These are phyloP conservation scores for Halenospora varia DNA, from an alignment of 495 filamentous ascomycete species.

Conservation along the genomic window DNA sequence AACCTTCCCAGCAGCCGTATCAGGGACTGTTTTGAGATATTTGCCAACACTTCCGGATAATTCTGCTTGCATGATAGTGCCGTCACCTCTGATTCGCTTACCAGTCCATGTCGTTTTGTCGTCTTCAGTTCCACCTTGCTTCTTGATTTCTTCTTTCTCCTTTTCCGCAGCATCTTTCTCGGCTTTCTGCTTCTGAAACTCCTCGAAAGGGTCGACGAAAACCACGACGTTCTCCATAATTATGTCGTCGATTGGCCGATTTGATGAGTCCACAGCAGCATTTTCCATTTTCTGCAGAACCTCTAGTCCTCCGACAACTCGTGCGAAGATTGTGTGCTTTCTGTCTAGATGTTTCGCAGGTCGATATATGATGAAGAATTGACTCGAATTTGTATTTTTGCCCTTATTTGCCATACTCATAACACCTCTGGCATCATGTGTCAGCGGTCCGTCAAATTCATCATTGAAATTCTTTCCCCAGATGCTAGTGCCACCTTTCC, in stretches of 20 bases:
- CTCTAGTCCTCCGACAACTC: slow-evolving; percentile 73
- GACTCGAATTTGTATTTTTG: slow-evolving; percentile 90
- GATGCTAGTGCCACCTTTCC: slow-evolving; percentile 77
- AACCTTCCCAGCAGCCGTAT: slow-evolving; percentile 24
- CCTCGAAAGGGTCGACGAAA: slow-evolving; percentile 93
- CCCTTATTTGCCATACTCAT: slow-evolving; percentile 98
- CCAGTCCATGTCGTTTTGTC: slow-evolving; percentile 90
- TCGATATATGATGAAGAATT: slow-evolving; percentile 94
- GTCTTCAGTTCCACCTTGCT: slow-evolving; percentile 60
- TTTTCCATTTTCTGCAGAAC: slow-evolving; percentile 71
- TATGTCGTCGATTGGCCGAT: slow-evolving; percentile 70
- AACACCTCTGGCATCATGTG: slow-evolving; percentile 73
- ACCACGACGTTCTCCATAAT: slow-evolving; percentile 78
- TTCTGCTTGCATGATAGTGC: slow-evolving; percentile 42
- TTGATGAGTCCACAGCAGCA: slow-evolving; percentile 59
- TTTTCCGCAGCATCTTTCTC: slow-evolving; percentile 47
- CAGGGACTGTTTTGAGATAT: slow-evolving; percentile 63
- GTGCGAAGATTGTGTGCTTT: slow-evolving; percentile 95
- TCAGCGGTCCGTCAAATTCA: slow-evolving; percentile 84
- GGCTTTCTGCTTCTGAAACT: slow-evolving; percentile 67
- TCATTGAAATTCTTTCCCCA: slow-evolving; percentile 93
- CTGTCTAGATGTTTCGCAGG: slow-evolving; percentile 77
- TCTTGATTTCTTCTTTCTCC: slow-evolving; percentile 46
- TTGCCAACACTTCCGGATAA: slow-evolving; percentile 65
- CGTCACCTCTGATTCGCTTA: slow-evolving; percentile 66